A percentile compares a stretch with the other conserved stretches of the same genome.
Evolutionary conservation across 345 rosid genomes (phyloP).

Genomic region (Kernera saxatilis): DNA sequence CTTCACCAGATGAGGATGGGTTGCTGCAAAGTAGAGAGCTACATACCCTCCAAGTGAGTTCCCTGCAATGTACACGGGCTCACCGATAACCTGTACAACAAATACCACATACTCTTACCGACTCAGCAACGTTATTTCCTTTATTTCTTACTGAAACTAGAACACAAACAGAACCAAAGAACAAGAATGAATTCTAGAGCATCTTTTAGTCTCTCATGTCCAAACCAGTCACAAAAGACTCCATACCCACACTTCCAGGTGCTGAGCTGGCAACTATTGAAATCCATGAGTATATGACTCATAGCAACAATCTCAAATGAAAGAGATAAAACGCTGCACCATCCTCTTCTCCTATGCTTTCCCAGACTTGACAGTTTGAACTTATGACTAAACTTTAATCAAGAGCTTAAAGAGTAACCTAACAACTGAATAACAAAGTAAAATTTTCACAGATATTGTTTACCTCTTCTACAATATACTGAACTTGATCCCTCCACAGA

Average conservation of each 20-base stretch:
- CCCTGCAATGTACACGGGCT: slow-evolving; percentile 86
- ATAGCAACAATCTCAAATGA: neutral
- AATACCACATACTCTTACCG: neutral
- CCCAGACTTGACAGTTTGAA: neutral
- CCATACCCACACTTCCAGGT: neutral
- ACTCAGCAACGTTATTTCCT: neutral
- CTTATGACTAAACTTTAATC: neutral
- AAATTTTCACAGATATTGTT: neutral
- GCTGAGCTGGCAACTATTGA: neutral
- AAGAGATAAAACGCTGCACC: neutral
- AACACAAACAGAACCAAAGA: neutral
- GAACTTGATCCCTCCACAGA: slow-evolving; percentile 88
- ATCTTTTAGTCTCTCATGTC: neutral
- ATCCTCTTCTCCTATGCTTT: neutral
- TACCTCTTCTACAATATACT: slow-evolving; percentile 74
- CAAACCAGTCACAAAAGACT: slow-evolving; percentile 1
- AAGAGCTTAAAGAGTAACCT: neutral
- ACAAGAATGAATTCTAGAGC: neutral
- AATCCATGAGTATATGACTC: neutral
- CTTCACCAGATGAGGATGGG: slow-evolving; percentile 73
- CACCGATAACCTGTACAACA: slow-evolving; percentile 66
- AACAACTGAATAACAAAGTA: neutral
- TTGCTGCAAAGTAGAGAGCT: slow-evolving; percentile 81
- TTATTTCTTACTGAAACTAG: neutral
- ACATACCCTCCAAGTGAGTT: slow-evolving; percentile 95